Evolutionary conservation across 2,329 filamentous ascomycete genomes (phyloP).

Genomic region (Exophiala sp.): DNA sequence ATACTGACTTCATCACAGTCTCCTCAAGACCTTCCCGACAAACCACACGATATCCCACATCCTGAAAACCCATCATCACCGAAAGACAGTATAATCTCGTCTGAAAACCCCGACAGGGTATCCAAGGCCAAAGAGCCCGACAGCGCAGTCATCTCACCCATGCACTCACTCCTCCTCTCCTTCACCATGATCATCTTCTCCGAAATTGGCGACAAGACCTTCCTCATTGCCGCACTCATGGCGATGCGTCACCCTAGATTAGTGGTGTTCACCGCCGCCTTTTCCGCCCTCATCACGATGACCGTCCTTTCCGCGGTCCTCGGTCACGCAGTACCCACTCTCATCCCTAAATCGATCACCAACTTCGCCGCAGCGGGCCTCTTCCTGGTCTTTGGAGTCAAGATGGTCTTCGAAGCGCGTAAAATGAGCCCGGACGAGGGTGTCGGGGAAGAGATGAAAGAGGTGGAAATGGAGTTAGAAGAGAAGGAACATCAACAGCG

Average conservation of each 20-base stretch:
- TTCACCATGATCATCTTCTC: constrained; percentile 97
- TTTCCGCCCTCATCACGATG: constrained; percentile 87
- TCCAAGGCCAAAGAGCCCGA: constrained; percentile 31
- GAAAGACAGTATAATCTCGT: constrained; percentile 62
- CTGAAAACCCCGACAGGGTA: constrained; percentile 35
- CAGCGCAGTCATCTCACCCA: constrained; percentile 62
- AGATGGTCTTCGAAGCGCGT: constrained; percentile 79
- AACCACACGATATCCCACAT: constrained; percentile 69
- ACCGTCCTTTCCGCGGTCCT: constrained; percentile 89
- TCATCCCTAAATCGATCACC: constrained; percentile 87
- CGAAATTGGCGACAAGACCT: constrained; percentile 97
- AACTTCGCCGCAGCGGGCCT: constrained; percentile 79
- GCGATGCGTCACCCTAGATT: constrained; percentile 96
- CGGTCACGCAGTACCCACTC: constrained; percentile 83
- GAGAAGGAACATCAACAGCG: constrained; percentile 81
- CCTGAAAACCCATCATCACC: constrained; percentile 63
- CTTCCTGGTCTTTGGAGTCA: constrained; percentile 85
- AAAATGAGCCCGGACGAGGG: constrained; percentile 87
- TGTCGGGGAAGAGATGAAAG: constrained; percentile 94
- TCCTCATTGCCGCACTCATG: constrained; percentile 95
- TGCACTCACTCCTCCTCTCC: constrained; percentile 86
- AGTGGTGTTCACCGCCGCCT: constrained; percentile 92
- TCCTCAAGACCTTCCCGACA: constrained; percentile 74
- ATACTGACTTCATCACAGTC: constrained; percentile 54
- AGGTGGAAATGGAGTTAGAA: constrained; percentile 89